Base-by-base conservation (phyloP, 2,329 filamentous ascomycete species). In the Sordariomycetes sp. region DNA sequence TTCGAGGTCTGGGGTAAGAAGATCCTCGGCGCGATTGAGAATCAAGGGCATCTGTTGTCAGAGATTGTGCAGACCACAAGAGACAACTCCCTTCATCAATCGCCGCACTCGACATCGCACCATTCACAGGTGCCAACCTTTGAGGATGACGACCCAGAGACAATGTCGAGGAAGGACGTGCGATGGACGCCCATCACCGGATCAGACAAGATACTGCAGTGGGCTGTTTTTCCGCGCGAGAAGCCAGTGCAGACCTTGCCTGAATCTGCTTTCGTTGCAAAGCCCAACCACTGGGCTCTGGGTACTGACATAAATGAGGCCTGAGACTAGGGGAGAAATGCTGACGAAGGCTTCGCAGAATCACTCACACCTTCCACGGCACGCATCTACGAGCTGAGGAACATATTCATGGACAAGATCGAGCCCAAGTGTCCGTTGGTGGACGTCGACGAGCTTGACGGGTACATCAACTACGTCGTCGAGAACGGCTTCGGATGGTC, bases 391-490 rank as follows among this genome's bases (percentile, higher is more conserved):
- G 37, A 35, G 21, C 21, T 41, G 21, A 26, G 34, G 4, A 32
- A 39, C 21, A 39, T 41, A 21, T 41, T 37, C 34, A 25, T 39
- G 27, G 21, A 34, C n/a, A 31, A 34, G 20, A 33, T 41, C 21
- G 33, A 41, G 25, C 35, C 27, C 11, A 39, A 39, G 28, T 32
- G 29, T 14, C 39, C 37, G 4, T 27, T 41, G 14, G 32, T 39
- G n/a, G 39, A 41, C 21, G 32, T 28, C 7, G 39, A 41, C 21
- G 15, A 36, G 18, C 26, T 41, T 8, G 34, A 41, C 23, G 32
- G 28, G 3, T 34, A 35, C 18, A 39, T 41, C 14, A 24, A 23
- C 3, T 30, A 36, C 14, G 64, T 36, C 8, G 30, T 36, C 10
- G 37, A 40, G 20, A 34, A 36, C 18, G 33, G 34, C 21, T 37